Percentiles rank a stretch among this genome's conserved stretches.
Evolutionary conservation across 106 monocot species (phyloP).

Genomic region (Hemerocallis citrina): DNA sequence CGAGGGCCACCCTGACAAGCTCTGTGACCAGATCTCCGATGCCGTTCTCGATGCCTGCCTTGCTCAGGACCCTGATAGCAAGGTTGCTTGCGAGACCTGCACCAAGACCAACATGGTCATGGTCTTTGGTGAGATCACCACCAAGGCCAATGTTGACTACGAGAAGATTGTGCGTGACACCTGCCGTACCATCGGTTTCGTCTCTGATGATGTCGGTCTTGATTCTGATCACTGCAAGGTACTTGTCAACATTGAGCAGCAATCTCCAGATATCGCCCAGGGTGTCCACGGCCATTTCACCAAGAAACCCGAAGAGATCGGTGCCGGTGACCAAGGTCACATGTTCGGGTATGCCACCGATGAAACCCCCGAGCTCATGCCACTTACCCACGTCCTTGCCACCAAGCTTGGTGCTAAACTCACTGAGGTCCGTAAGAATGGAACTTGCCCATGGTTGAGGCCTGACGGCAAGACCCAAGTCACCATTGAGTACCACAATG

Average conservation of each 20-base stretch:
- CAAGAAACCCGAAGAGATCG: constrained; percentile 10
- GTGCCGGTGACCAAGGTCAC: constrained; percentile 14
- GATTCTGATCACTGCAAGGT: constrained; percentile 33
- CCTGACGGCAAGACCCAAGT: constrained; percentile 37
- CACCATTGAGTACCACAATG: constrained; percentile 26
- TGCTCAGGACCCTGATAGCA: constrained; percentile 35
- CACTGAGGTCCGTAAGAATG: constrained; percentile 32
- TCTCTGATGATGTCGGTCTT: constrained; percentile 32
- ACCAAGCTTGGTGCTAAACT: constrained; percentile 31
- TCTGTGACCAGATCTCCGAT: constrained; percentile 40
- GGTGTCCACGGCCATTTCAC: constrained; percentile 25
- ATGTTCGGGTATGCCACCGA: constrained; percentile 23
- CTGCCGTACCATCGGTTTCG: constrained; percentile 26
- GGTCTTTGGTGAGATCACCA: constrained; percentile 40
- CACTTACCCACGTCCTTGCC: constrained; percentile 30
- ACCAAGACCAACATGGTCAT: constrained; percentile 43
- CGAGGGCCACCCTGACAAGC: constrained; percentile 40
- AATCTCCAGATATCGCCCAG: constrained; percentile 33
- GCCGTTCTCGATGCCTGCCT: constrained; percentile 40
- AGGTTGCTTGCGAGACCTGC: constrained; percentile 37
- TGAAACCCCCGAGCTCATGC: constrained; percentile 41
- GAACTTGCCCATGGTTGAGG: constrained; percentile 29
- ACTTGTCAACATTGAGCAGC: constrained; percentile 39
- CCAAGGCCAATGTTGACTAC: constrained; percentile 32
- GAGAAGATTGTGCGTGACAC: constrained; percentile 39